Percentiles rank a stretch among this genome's conserved stretches.
Conservation (phyloP, 345 rosid species). For the Nasturtium officinale region DNA sequence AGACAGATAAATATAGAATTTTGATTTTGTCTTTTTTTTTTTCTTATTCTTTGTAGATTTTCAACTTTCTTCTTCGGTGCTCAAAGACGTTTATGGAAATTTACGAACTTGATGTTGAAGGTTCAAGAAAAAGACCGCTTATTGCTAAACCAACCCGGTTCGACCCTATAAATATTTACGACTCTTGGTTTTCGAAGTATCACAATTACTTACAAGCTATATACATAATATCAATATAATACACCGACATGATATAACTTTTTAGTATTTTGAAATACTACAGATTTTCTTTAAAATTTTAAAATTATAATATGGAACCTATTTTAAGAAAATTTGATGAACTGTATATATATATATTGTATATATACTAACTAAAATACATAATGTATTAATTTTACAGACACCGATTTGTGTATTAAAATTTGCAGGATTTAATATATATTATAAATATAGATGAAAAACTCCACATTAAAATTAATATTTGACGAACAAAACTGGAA, state of each 20-base stretch:
- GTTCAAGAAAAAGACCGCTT: constrained; percentile 13
- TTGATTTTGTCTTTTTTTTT: not conserved
- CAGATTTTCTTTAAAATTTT: not conserved
- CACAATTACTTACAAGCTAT: too few species aligned
- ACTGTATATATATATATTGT: too few species aligned
- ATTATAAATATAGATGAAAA: too few species aligned
- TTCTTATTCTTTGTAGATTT: not conserved
- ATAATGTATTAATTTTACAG: too few species aligned
- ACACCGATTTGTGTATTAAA: not conserved
- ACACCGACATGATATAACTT: not conserved
- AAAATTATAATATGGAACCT: too few species aligned
- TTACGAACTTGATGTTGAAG: constrained; percentile 32
- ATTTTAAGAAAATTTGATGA: too few species aligned
- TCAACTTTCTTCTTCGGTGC: constrained; percentile 20
- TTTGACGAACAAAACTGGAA: too few species aligned
- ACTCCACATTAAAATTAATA: too few species aligned
- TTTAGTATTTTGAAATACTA: not conserved
- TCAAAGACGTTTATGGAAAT: constrained; percentile 1
- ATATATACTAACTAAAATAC: not conserved
- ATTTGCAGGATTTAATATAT: too few species aligned
- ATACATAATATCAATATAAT: too few species aligned
- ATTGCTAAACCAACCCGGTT: constrained; percentile 20
- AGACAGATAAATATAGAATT: constrained; percentile 10
- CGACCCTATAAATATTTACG: not conserved
- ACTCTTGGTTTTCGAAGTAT: too few species aligned